Conservation (phyloP, 306 rosid species). For the Rosa persica region DNA sequence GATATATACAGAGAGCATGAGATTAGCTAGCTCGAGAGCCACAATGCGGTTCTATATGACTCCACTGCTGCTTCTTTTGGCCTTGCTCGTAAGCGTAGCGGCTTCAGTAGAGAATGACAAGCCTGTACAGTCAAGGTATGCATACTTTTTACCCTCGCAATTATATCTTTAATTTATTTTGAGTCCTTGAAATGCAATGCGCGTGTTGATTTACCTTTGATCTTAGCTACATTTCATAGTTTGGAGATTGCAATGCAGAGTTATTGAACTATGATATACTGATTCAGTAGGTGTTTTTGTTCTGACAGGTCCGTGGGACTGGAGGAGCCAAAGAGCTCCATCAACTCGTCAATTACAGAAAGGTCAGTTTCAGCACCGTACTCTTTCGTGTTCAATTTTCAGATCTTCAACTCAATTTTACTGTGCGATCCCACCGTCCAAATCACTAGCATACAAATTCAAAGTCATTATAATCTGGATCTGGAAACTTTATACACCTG, state of each 20-base stretch:
- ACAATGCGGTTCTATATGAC: conserved; percentile 53
- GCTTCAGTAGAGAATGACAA: conserved; percentile 28
- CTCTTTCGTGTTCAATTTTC: neutral
- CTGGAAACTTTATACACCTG: neutral
- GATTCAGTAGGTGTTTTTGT: neutral
- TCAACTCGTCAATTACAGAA: conserved; percentile 66
- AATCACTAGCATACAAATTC: neutral
- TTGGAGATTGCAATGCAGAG: neutral
- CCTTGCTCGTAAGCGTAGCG: conserved; percentile 29
- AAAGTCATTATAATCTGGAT: neutral
- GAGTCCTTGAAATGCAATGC: neutral
- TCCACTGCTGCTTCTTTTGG: conserved; percentile 29
- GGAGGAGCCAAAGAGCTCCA: conserved; percentile 48
- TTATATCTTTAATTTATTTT: neutral
- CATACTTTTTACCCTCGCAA: neutral
- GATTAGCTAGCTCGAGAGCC: conserved; percentile 3
- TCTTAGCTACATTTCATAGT: neutral
- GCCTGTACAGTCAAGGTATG: conserved; percentile 49
- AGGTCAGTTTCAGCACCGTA: conserved; percentile 44
- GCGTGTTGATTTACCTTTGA: neutral
- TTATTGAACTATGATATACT: neutral
- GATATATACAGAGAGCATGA: neutral
- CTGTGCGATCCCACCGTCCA: neutral
- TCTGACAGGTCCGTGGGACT: conserved; percentile 42
- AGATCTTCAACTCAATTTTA: neutral